Conservation (phyloP, 2,329 filamentous ascomycete genomes). For the Cordyceps tenuipes region DNA sequence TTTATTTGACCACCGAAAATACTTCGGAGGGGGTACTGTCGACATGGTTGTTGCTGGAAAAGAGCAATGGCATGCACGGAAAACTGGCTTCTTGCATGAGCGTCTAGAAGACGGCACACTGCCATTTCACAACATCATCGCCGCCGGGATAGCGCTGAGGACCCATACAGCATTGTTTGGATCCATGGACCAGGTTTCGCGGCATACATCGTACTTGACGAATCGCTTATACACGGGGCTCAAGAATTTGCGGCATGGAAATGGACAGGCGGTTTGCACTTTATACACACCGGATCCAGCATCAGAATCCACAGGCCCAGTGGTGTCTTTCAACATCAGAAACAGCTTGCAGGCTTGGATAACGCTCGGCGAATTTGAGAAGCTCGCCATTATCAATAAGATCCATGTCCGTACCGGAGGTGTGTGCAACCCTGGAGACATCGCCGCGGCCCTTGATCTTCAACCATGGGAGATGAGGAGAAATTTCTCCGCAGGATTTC, state of each 20-base stretch:
- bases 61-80: constrained; percentile 76
- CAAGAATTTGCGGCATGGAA: constrained; percentile 55
- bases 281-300: constrained; percentile 45
- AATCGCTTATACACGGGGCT: constrained; percentile 41
- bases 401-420: constrained; percentile 85
- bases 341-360: constrained; percentile 65
- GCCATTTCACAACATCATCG: constrained; percentile 83
- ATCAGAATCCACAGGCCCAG: constrained; percentile 51
- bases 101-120: constrained; percentile 85
- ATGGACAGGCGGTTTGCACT: constrained; percentile 55
- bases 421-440: constrained; percentile 84
- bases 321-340: constrained; percentile 75
- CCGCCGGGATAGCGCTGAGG: constrained; percentile 65
- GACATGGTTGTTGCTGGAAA: constrained; percentile 76
- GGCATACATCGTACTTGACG: constrained; percentile 61
- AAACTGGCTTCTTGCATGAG: constrained; percentile 65
- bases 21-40: constrained; percentile 92
- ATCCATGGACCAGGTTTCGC: constrained; percentile 59
- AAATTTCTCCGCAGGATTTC: constrained; percentile 77
- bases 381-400: constrained; percentile 66
- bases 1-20: constrained; percentile 59
- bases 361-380: constrained; percentile 78
- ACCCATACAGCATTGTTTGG: constrained; percentile 62
- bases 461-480: constrained; percentile 72
- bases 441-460: constrained; percentile 64